Percentiles rank a stretch among this genome's conserved stretches.
phyloP scores from a whole-genome alignment of 371 early-diverging fungal species.

The Fennellomyces sp. region DNA sequence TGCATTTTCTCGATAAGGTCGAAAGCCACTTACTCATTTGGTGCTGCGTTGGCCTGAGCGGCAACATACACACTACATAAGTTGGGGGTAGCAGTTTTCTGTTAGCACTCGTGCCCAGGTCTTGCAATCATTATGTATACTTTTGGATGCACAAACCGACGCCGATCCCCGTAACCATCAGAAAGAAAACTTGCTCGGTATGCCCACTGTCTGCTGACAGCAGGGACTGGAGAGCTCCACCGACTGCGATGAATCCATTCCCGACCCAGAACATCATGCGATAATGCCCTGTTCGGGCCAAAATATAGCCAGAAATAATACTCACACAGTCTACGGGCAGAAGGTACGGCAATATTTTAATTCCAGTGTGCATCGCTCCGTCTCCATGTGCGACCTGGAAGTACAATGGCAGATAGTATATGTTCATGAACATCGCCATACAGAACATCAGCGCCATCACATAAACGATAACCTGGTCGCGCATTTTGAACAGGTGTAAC shows the following conservation, averaged over 20 bases:
- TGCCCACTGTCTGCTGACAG: conserved; percentile 28
- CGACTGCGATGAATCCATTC: conserved; percentile 43
- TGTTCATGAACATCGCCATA: conserved; percentile 54
- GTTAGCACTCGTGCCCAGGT: background rate
- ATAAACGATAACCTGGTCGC: conserved; percentile 46
- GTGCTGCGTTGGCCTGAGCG: conserved; percentile 4
- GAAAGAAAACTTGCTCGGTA: conserved; percentile 39
- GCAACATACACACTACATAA: conserved; percentile 9
- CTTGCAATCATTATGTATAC: conserved; percentile 4
- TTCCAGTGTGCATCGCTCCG: conserved; percentile 55
- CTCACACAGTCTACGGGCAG: conserved; percentile 53
- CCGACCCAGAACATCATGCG: conserved; percentile 56
- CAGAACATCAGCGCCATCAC: conserved; percentile 48
- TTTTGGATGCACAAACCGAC: conserved; percentile 55
- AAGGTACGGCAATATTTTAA: conserved; percentile 69
- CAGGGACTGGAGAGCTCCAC: conserved; percentile 53
- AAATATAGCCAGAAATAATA: conserved; percentile 54
- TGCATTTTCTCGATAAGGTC: too few relatives aligned
- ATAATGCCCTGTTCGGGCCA: conserved; percentile 52
- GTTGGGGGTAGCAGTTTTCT: too few relatives aligned
- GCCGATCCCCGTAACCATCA: conserved; percentile 60
- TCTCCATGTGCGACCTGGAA: conserved; percentile 73
- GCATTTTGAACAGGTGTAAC: conserved; percentile 50
- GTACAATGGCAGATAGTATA: conserved; percentile 74
- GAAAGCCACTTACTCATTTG: conserved; percentile 6